Conservation (phyloP, 106 monocot genomes). For the Allium cepa region DNA sequence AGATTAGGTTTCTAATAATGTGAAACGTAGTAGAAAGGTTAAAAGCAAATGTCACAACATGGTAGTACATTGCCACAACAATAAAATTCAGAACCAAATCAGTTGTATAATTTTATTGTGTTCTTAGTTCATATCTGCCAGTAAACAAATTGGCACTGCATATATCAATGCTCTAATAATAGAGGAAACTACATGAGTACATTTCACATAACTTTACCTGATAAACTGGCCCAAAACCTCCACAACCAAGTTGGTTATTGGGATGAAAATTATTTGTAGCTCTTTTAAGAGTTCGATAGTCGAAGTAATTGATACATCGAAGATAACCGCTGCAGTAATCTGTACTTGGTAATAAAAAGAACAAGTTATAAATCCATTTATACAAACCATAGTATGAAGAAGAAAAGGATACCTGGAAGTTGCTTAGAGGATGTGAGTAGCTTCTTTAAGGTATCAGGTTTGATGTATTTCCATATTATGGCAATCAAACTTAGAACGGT, state of each 20-base stretch:
- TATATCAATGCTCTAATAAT: no score
- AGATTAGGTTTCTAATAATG: no score
- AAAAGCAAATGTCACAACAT: no score
- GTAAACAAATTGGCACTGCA: no score
- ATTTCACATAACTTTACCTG: slow-evolving; percentile 9
- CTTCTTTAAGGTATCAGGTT: slow-evolving; percentile 10
- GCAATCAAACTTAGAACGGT: slow-evolving; percentile 11
- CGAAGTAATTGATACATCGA: slow-evolving; percentile 27
- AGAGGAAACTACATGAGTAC: no score
- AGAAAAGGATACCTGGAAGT: slow-evolving; percentile 4
- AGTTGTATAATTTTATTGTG: no score
- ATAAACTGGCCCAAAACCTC: slow-evolving; percentile 47
- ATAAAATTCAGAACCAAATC: no score
- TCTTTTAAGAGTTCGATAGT: slow-evolving; percentile 34
- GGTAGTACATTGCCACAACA: no score
- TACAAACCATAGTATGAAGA: no score
- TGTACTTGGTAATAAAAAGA: slow-evolving; percentile 7
- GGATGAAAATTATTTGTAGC: slow-evolving; percentile 37
- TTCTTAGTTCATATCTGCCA: no score
- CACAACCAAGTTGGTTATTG: slow-evolving; percentile 38
- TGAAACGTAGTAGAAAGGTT: no score
- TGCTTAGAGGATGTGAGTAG: slow-evolving; percentile 1
- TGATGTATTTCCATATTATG: slow-evolving; percentile 26
- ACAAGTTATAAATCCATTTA: no score
- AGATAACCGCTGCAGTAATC: slow-evolving; percentile 27